phyloP scores from a whole-genome alignment of 2,329 filamentous ascomycete genomes.

The Alternaria sp. region DNA sequence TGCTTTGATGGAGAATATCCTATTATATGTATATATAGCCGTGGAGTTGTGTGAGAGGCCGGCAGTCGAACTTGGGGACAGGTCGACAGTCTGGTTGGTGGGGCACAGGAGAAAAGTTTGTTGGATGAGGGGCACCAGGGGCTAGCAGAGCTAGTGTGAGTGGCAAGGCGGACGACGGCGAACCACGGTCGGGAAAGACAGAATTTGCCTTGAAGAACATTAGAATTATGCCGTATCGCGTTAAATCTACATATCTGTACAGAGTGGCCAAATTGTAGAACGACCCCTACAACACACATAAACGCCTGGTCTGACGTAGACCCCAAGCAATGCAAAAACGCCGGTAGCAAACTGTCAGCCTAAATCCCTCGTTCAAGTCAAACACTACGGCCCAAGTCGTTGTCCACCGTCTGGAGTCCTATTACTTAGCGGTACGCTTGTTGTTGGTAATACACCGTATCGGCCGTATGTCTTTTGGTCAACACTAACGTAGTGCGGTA shows the following conservation, averaged over 20 bases:
- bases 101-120: not conserved
- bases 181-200: not conserved
- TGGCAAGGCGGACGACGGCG: not conserved
- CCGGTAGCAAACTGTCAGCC: not conserved
- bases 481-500: slow-evolving; percentile 92
- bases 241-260: slow-evolving; percentile 18
- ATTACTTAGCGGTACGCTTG: slow-evolving; percentile 31
- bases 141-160: slow-evolving; percentile 2
- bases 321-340: slow-evolving; percentile 14
- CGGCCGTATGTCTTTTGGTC: slow-evolving; percentile 96
- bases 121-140: slow-evolving; percentile 6
- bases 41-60: too few species aligned
- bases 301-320: slow-evolving; percentile 12
- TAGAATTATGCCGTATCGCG: slow-evolving; percentile 19
- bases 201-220: slow-evolving; percentile 5
- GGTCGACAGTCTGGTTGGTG: not conserved
- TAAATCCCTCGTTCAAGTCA: not conserved
- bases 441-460: slow-evolving; percentile 80
- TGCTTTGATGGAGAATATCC: slow-evolving; percentile 8
- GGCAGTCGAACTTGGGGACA: not conserved
- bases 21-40: too few species aligned
- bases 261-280: not conserved
- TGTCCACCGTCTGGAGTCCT: slow-evolving; percentile 45
- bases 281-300: not conserved
- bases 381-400: slow-evolving; percentile 38